Evolutionary conservation across 352 stramenopile genomes (phyloP).

Genomic region (Globisporangium heterothallicum): DNA sequence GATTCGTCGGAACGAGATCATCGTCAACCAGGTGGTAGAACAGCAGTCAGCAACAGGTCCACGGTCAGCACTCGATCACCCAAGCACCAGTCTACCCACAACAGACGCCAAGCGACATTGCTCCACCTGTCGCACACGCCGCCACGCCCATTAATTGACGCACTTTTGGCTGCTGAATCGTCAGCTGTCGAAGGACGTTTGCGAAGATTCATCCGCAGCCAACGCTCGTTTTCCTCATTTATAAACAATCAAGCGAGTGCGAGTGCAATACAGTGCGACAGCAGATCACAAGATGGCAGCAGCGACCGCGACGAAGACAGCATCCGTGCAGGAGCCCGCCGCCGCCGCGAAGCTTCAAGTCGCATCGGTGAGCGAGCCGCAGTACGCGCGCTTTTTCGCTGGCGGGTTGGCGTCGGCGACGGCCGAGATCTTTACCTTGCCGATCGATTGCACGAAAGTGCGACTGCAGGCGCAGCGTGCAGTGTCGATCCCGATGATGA

Average conservation of each 20-base stretch:
- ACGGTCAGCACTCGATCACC: too few species aligned
- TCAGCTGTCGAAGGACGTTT: too few species aligned
- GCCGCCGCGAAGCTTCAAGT: slow-evolving; percentile 32
- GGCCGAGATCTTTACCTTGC: slow-evolving; percentile 76
- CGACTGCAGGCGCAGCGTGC: slow-evolving; percentile 72
- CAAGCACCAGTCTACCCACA: not conserved
- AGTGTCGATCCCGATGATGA: slow-evolving; percentile 14
- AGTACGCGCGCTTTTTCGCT: slow-evolving; percentile 66
- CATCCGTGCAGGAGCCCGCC: slow-evolving; percentile 23
- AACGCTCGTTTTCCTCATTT: too few species aligned
- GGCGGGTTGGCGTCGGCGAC: slow-evolving; percentile 61
- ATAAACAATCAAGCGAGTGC: too few species aligned
- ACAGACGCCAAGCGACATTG: slow-evolving; percentile 5
- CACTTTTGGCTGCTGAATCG: too few species aligned
- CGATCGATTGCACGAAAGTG: slow-evolving; percentile 86
- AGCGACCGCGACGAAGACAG: slow-evolving; percentile 12
- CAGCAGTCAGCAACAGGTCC: slow-evolving; percentile 3
- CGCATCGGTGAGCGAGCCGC: slow-evolving; percentile 23
- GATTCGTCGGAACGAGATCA: too few species aligned
- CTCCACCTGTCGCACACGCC: slow-evolving; percentile 3
- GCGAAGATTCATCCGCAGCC: too few species aligned
- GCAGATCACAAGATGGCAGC: slow-evolving; percentile 30
- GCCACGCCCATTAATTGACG: slow-evolving; percentile 2
- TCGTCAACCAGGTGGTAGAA: not conserved
- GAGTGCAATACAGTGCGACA: too few species aligned